Base-by-base conservation (phyloP, 139 green algal species). In the Tetratostichococcus sp. region DNA sequence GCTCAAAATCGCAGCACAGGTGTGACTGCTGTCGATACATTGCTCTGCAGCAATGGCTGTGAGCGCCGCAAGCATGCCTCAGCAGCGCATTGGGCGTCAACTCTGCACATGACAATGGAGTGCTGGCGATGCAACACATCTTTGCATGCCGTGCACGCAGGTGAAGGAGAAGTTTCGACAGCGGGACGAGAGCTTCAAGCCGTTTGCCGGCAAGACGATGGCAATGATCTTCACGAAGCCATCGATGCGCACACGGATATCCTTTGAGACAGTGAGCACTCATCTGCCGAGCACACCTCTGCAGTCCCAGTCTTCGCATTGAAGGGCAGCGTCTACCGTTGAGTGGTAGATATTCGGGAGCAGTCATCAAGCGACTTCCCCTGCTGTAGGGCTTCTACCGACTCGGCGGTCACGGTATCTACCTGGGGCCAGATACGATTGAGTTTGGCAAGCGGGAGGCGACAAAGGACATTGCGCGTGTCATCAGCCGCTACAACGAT, bases 201-300 rank as follows among this genome's bases (percentile, higher is more conserved):
- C 93, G 1, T 95, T 98, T 67, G 75, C 85, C n/a, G 94, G 93
- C 43, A 92, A 93, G 84, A 93, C 89, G 1, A 92, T 99, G 89
- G 86, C 90, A 3, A 99, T 99, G 96, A 97, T 99, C 42, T 99
- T 99, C 86, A 97, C 95, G 35, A 99, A 99, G 87, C 95, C 93
- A 0, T 97, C 90, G 21, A 93, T 97, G 77, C 87, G 96, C 39
- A 99, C 96, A 0, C 88, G 95, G 0, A 88, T 99, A 14, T 98
- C 92, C 1, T 99, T 99, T 74, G 96, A 99, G 78, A 98, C 96
- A 66, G 93, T 97, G 66, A 70, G 89, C 30, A 25, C 2, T 16
- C 21, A 67, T 65, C 43, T 33, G 19, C 65, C 35, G 30, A 50
- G 39, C 39, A 50, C 39, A 50, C 39, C 39, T n/a, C n/a, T n/a